Evolutionary conservation across 108 stramenopile species (phyloP), one percentile per base, ranked within the genome.

Genomic region (Skeletonema tropicum): DNA sequence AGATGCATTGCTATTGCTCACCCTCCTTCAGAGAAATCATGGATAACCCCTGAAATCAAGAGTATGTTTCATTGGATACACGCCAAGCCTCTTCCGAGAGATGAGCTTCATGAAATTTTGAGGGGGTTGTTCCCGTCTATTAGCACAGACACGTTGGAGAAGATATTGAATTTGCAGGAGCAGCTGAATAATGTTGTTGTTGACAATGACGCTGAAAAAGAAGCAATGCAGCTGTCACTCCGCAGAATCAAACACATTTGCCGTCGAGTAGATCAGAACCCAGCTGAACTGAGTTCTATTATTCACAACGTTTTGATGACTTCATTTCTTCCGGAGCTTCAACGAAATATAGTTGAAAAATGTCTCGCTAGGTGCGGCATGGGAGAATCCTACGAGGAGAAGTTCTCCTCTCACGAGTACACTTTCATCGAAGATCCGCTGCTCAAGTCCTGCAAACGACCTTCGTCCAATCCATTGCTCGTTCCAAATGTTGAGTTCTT

Each of bases 11-110:
- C 76, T 26, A 57, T 79, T 33, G 84, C 84, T 6, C 83, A 86
- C 61, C 87, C 87, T 42, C 85, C 85, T 9, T 63, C 57, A 35
- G 71, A 75, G 5, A 74, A 73, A 41, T 60, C 71, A 5, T 90
- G 90, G 90, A 85, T 90, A n/a, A 86, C 77, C 32, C 77, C 85
- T 1, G 90, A 90, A 60, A 61, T 86, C 10, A 68, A 35, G 63
- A 64, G 70, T 32, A 87, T 84, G 79, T 88, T 88, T 80, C 66
- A 84, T 38, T 88, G 87, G 86, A 60, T 87, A 33, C 29, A 71
- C 60, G 80, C 66, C 14, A 61, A 70, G 32, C 80, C 83, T 38
- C 63, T 87, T 11, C 76, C 71, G 6, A 70, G 64, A 19, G 67
- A 73, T 4, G 86, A 87, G 42, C 52, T 84, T 42, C 69, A 62